Percentiles rank a stretch among this genome's conserved stretches.
Evolutionary conservation across 1,139 yeast species (phyloP).

Genomic region (Pneumocystis sp.): DNA sequence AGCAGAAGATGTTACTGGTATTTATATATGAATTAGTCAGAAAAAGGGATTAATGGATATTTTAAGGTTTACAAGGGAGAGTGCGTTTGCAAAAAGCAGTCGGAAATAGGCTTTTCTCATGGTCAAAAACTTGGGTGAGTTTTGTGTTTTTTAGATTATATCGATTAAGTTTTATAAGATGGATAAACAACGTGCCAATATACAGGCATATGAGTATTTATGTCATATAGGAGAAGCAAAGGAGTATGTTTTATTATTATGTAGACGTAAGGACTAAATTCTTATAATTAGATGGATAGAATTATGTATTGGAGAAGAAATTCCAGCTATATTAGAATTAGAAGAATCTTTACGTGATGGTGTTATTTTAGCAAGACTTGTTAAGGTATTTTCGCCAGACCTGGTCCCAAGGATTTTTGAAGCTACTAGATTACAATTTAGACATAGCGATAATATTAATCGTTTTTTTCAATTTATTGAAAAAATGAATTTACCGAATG

Average conservation of each 20-base stretch:
- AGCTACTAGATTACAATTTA: conserved; percentile 57
- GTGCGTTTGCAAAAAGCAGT: conserved; percentile 14
- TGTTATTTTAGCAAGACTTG: conserved; percentile 64
- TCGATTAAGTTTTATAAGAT: conserved; percentile 28
- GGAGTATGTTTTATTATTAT: conserved; percentile 23
- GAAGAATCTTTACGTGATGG: conserved; percentile 69
- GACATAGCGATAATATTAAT: conserved; percentile 87
- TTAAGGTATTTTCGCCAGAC: conserved; percentile 56
- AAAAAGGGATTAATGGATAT: neutral
- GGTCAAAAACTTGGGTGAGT: conserved; percentile 14
- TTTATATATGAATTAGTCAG: neutral
- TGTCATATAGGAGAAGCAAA: conserved; percentile 83
- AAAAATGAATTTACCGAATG: conserved; percentile 58
- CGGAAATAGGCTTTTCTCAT: conserved; percentile 7
- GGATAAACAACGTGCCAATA: conserved; percentile 31
- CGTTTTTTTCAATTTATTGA: conserved; percentile 62
- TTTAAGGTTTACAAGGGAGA: neutral
- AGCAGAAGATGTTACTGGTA: conserved; percentile 26
- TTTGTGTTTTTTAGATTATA: conserved; percentile 16
- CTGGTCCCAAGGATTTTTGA: conserved; percentile 42
- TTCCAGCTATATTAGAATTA: conserved; percentile 40
- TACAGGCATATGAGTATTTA: conserved; percentile 61
- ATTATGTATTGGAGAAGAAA: conserved; percentile 34
- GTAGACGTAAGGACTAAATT: neutral
- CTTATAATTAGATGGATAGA: conserved; percentile 40